These are phyloP conservation scores for Aspergillus jensenii DNA, from an alignment of 2,329 filamentous ascomycete genomes.

Conservation along the genomic window DNA sequence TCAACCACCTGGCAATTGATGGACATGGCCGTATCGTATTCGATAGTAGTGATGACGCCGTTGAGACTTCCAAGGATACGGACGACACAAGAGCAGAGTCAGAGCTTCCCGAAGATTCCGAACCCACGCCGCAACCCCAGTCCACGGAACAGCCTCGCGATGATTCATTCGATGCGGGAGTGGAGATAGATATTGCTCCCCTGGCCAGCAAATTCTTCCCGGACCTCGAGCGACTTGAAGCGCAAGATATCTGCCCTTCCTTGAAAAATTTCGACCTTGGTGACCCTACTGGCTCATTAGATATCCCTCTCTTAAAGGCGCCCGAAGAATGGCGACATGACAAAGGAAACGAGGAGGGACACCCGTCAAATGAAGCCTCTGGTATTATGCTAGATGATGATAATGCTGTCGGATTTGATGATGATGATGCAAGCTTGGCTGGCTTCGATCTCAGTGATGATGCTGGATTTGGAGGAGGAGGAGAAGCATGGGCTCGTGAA, in stretches of 20 bases:
- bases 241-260: slow-evolving; percentile 90
- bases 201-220: slow-evolving; percentile 84
- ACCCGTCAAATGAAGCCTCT: slow-evolving; percentile 65
- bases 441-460: slow-evolving; percentile 69
- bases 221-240: slow-evolving; percentile 71
- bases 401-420: slow-evolving; percentile 77
- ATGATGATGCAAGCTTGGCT: slow-evolving; percentile 70
- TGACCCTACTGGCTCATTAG: slow-evolving; percentile 77
- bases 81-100: slow-evolving; percentile 39
- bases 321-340: slow-evolving; percentile 80
- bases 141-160: slow-evolving; percentile 33
- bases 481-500: slow-evolving; percentile 91
- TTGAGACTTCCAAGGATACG: slow-evolving; percentile 49
- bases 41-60: slow-evolving; percentile 88
- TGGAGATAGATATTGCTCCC: slow-evolving; percentile 75
- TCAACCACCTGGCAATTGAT: slow-evolving; percentile 97
- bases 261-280: slow-evolving; percentile 92
- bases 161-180: slow-evolving; percentile 49
- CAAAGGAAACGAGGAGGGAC: slow-evolving; percentile 55
- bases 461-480: slow-evolving; percentile 89
- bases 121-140: slow-evolving; percentile 24
- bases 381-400: slow-evolving; percentile 86
- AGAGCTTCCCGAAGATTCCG: slow-evolving; percentile 45
- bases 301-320: slow-evolving; percentile 89
- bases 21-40: slow-evolving; percentile 91